Evolutionary conservation across 2,329 filamentous ascomycete genomes (phyloP).

Genomic region (Lizonia empirigonia): DNA sequence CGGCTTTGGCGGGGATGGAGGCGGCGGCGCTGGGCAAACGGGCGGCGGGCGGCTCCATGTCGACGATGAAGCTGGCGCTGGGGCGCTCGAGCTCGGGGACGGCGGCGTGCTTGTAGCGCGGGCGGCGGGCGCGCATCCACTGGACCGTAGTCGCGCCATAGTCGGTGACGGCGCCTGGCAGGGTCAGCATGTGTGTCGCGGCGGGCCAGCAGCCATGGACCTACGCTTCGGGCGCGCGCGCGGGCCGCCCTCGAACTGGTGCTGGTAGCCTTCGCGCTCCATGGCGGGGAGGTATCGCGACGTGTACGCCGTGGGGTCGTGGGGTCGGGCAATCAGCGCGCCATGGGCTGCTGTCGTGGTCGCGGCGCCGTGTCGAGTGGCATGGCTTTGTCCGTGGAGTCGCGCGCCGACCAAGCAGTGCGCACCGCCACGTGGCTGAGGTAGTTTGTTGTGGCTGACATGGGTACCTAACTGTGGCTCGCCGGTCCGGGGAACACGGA

Average conservation of each 20-base stretch:
- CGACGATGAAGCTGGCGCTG: conserved; percentile 85
- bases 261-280: conserved; percentile 46
- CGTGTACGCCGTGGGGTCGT: conserved; percentile 1
- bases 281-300: conserved; percentile 24
- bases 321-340: not conserved
- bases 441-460: not conserved
- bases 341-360: conserved; percentile 2
- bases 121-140: conserved; percentile 85
- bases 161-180: conserved; percentile 83
- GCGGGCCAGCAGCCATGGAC: not conserved
- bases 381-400: conserved; percentile 5
- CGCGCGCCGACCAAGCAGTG: too few species aligned
- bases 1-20: conserved; percentile 88
- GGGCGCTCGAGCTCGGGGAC: conserved; percentile 81
- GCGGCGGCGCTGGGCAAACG: conserved; percentile 77
- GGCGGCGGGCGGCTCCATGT: conserved; percentile 87
- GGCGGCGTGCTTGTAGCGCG: conserved; percentile 73
- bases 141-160: conserved; percentile 89
- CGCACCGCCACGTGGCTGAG: too few species aligned
- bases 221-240: conserved; percentile 46
- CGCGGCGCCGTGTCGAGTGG: not conserved
- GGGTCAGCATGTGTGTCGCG: not conserved
- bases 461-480: not conserved
- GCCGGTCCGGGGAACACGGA: not conserved
- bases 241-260: conserved; percentile 42